Percentiles rank a stretch among this genome's conserved stretches.
Conservation (phyloP, 2,329 filamentous ascomycete species). For the Endothia cerciana region DNA sequence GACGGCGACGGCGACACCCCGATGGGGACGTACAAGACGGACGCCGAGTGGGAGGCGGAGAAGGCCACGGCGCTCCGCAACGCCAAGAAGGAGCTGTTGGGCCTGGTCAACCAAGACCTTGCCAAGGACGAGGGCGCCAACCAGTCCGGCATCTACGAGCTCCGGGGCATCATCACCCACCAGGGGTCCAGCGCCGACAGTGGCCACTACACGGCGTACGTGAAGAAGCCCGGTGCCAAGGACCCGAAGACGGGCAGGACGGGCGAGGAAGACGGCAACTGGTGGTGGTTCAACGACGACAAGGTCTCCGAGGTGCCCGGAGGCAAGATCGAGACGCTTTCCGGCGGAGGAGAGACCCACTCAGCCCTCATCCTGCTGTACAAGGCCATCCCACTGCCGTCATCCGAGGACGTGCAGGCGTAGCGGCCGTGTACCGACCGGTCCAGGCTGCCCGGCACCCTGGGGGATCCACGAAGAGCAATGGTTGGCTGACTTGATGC, state of each 20-base stretch:
- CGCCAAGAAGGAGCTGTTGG: constrained; percentile 86
- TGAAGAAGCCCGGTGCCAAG: constrained; percentile 82
- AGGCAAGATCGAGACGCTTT: constrained; percentile 88
- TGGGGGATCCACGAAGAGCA: constrained; percentile 5
- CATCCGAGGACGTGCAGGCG: constrained; percentile 50
- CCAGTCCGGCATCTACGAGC: constrained; percentile 92
- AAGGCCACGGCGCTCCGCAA: constrained; percentile 72
- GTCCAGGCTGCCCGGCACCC: neutral
- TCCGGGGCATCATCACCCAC: constrained; percentile 92
- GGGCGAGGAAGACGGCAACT: constrained; percentile 85
- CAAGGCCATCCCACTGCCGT: constrained; percentile 71
- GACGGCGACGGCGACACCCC: constrained; percentile 69
- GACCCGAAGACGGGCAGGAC: constrained; percentile 78
- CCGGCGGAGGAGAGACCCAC: constrained; percentile 87
- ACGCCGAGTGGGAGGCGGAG: constrained; percentile 90
- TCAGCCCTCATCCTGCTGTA: constrained; percentile 82
- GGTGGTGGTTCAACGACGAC: constrained; percentile 99
- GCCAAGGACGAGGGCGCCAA: constrained; percentile 81
- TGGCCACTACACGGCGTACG: constrained; percentile 96
- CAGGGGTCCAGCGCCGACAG: constrained; percentile 96
- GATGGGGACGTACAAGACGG: constrained; percentile 88
- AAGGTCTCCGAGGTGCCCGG: constrained; percentile 89
- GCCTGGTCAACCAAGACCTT: constrained; percentile 75
- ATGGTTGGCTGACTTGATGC: neutral
- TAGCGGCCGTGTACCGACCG: constrained; percentile 27